Conservation (phyloP, 1,139 yeast species). For the Scheffersomyces quercinus region DNA sequence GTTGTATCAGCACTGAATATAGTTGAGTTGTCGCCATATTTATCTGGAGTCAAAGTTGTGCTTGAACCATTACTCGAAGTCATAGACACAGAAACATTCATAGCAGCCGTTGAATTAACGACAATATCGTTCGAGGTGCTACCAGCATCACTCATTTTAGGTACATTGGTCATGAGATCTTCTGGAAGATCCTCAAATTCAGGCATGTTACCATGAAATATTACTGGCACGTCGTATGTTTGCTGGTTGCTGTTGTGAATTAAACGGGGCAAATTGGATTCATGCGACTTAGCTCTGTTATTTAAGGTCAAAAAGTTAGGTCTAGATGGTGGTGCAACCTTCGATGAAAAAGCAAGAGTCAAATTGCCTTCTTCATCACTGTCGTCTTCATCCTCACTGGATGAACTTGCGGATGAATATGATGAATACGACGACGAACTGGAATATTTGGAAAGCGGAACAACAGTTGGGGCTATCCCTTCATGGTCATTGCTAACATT, state of each 20-base stretch:
- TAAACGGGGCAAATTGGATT: slow-evolving; percentile 38
- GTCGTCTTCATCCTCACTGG: slow-evolving; percentile 16
- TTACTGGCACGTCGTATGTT: slow-evolving; percentile 25
- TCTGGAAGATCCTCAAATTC: slow-evolving; percentile 49
- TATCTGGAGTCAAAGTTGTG: slow-evolving; percentile 21
- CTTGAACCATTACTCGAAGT: slow-evolving; percentile 20
- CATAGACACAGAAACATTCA: slow-evolving; percentile 11
- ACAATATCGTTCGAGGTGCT: slow-evolving; percentile 2
- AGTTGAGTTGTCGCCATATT: neutral
- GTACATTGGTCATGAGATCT: slow-evolving; percentile 28
- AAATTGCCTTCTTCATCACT: slow-evolving; percentile 50
- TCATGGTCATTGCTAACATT: slow-evolving; percentile 5
- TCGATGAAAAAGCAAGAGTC: slow-evolving; percentile 53
- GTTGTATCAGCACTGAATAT: neutral
- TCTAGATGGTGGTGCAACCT: slow-evolving; percentile 35
- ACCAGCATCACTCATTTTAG: slow-evolving; percentile 20
- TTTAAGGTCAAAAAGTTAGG: slow-evolving; percentile 39
- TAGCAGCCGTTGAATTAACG: slow-evolving; percentile 1
- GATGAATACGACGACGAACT: slow-evolving; percentile 12
- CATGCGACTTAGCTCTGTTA: slow-evolving; percentile 46
- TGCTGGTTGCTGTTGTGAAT: slow-evolving; percentile 11
- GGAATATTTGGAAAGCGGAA: slow-evolving; percentile 3
- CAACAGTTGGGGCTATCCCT: slow-evolving; percentile 16
- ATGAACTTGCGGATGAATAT: slow-evolving; percentile 13
- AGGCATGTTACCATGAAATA: slow-evolving; percentile 31